Evolutionary conservation across 140 eudicot genomes (phyloP).

Genomic region (Stevia rebaudiana): DNA sequence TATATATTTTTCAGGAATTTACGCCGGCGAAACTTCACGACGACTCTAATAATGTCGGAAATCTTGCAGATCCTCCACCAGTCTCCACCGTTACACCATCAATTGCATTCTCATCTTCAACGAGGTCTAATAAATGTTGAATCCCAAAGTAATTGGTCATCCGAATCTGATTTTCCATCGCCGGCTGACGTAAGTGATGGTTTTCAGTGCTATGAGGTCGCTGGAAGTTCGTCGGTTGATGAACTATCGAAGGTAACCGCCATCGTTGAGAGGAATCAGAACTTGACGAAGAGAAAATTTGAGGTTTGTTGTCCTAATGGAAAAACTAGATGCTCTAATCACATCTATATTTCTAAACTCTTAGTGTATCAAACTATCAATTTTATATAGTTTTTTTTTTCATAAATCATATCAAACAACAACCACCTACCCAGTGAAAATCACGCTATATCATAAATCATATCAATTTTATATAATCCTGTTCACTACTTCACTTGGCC

Average conservation of each 20-base stretch:
- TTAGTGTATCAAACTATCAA: neutral
- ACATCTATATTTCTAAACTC: neutral
- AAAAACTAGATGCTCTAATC: neutral
- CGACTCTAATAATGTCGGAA: constrained; percentile 13
- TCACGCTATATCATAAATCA: too few species aligned
- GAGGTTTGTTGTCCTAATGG: constrained; percentile 20
- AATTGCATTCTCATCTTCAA: neutral
- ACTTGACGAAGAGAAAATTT: constrained; percentile 23
- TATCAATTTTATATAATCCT: too few species aligned
- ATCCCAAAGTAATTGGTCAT: neutral
- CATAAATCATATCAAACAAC: too few species aligned
- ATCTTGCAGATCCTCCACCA: constrained; percentile 22
- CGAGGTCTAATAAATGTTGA: neutral
- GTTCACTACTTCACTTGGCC: too few species aligned
- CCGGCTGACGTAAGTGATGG: neutral
- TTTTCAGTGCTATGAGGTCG: constrained; percentile 16
- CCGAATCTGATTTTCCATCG: constrained; percentile 6
- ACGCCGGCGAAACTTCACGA: too few species aligned
- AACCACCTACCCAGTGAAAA: too few species aligned
- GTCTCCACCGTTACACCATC: constrained; percentile 12
- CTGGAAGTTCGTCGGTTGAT: constrained; percentile 28
- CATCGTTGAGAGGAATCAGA: constrained; percentile 12
- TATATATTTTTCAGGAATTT: neutral
- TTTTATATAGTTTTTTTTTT: too few species aligned
- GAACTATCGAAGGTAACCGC: constrained; percentile 24